phyloP scores from a whole-genome alignment of 441 rosid genomes.

The Lepidium campestre region DNA sequence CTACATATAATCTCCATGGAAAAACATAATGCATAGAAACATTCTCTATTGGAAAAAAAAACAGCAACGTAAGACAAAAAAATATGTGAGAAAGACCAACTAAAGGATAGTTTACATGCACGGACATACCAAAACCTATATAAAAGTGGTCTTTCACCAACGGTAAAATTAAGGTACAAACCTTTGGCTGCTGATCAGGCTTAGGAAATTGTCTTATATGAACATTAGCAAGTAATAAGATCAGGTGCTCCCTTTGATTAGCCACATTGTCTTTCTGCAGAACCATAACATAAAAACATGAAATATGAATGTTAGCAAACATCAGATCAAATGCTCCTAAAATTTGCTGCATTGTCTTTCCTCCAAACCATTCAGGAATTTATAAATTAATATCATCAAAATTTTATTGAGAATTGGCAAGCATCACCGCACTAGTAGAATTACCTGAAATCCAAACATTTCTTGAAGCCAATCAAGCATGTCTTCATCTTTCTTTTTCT shows the following conservation, averaged over 20 bases:
- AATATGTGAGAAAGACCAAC: background rate
- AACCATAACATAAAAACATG: background rate
- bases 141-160: background rate
- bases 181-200: slow-evolving; percentile 99
- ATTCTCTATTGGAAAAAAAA: background rate
- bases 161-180: slow-evolving; percentile 26
- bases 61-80: background rate
- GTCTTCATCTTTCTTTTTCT: slow-evolving; percentile 82
- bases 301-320: background rate
- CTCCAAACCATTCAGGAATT: background rate
- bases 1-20: background rate
- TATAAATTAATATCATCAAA: background rate
- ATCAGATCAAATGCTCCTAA: background rate
- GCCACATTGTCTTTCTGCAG: slow-evolving; percentile 95
- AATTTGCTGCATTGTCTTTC: background rate
- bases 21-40: background rate
- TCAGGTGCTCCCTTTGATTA: slow-evolving; percentile 97
- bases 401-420: background rate
- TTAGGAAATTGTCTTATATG: slow-evolving; percentile 94
- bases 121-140: background rate
- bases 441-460: slow-evolving; percentile 99
- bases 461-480: slow-evolving; percentile 97
- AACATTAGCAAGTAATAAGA: slow-evolving; percentile 91
- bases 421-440: background rate
- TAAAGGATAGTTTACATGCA: background rate